These are phyloP conservation scores for Aspergillus sclerotiicarbonarius DNA, from an alignment of 495 filamentous ascomycete genomes.

Conservation along the genomic window DNA sequence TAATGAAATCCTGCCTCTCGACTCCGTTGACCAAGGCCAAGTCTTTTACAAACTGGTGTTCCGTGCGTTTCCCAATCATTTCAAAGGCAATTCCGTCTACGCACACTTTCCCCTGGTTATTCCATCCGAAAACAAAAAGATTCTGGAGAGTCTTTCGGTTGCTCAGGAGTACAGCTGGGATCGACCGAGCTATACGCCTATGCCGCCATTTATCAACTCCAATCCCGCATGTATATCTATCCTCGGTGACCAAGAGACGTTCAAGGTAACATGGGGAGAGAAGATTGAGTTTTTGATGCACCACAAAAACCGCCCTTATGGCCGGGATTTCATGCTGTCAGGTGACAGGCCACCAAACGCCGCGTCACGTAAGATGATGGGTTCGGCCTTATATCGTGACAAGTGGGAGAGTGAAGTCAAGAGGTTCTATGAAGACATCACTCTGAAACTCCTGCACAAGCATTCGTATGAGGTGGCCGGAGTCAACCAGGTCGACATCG, in stretches of 20 bases:
- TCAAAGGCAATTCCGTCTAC: constrained; percentile 55
- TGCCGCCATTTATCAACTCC: constrained; percentile 42
- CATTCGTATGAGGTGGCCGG: constrained; percentile 51
- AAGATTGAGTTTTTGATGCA: constrained; percentile 51
- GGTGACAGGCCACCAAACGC: constrained; percentile 49
- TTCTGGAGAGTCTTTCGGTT: constrained; percentile 44
- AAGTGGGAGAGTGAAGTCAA: constrained; percentile 52
- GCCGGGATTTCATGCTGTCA: constrained; percentile 54
- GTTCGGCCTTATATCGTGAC: constrained; percentile 44
- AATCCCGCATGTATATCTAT: constrained; percentile 50
- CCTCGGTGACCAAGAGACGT: constrained; percentile 48
- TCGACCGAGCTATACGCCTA: constrained; percentile 33
- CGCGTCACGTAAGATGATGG: constrained; percentile 47
- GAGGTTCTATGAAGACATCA: constrained; percentile 53
- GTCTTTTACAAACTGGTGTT: constrained; percentile 62
- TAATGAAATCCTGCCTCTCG: constrained; percentile 49
- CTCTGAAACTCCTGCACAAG: constrained; percentile 46
- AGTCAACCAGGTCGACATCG: constrained; percentile 60
- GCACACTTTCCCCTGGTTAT: constrained; percentile 60
- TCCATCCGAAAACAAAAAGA: constrained; percentile 52
- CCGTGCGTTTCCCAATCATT: constrained; percentile 59
- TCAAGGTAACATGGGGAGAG: constrained; percentile 56
- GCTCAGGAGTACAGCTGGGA: constrained; percentile 53
- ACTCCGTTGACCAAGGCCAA: constrained; percentile 52
- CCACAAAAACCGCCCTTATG: constrained; percentile 37